phyloP scores from a whole-genome alignment of 1,139 yeast species.

The Candida glucosophila region DNA sequence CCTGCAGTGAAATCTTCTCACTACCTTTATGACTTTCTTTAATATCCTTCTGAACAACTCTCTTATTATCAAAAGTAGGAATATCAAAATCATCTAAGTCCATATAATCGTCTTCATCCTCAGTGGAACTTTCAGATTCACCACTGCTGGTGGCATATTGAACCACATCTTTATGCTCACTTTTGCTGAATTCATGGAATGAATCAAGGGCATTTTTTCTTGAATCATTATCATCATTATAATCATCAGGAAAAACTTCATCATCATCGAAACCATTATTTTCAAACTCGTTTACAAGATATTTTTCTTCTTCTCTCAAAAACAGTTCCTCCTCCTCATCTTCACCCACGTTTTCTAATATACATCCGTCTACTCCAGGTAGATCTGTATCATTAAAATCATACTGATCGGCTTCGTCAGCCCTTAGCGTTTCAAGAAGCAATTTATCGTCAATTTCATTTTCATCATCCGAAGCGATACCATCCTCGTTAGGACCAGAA shows the following conservation, averaged over 20 bases:
- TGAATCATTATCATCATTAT: slow-evolving; percentile 10
- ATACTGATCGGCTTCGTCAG: slow-evolving; percentile 50
- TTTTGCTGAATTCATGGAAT: slow-evolving; percentile 14
- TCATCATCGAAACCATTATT: slow-evolving; percentile 41
- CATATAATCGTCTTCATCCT: slow-evolving; percentile 23
- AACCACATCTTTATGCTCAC: slow-evolving; percentile 8
- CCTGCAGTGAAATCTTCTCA: no score
- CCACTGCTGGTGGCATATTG: slow-evolving; percentile 5
- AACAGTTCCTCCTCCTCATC: slow-evolving; percentile 46
- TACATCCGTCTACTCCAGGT: slow-evolving; percentile 25
- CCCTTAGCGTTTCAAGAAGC: slow-evolving; percentile 58
- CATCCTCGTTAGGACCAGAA: slow-evolving; percentile 45
- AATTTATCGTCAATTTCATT: slow-evolving; percentile 69
- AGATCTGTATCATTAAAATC: slow-evolving; percentile 6
- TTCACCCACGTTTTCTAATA: slow-evolving; percentile 49
- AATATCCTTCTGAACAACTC: slow-evolving; percentile 15
- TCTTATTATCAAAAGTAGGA: slow-evolving; percentile 14
- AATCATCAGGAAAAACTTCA: slow-evolving; percentile 8
- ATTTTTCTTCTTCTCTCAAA: slow-evolving; percentile 38
- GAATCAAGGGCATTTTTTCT: slow-evolving; percentile 13
- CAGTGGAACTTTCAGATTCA: slow-evolving; percentile 19
- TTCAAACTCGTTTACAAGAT: slow-evolving; percentile 40
- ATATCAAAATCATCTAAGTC: slow-evolving; percentile 25
- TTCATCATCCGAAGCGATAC: slow-evolving; percentile 55
- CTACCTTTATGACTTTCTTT: no score